These are phyloP conservation scores for Pichia deserticola DNA, from an alignment of 805 yeast species.

Conservation along the genomic window DNA sequence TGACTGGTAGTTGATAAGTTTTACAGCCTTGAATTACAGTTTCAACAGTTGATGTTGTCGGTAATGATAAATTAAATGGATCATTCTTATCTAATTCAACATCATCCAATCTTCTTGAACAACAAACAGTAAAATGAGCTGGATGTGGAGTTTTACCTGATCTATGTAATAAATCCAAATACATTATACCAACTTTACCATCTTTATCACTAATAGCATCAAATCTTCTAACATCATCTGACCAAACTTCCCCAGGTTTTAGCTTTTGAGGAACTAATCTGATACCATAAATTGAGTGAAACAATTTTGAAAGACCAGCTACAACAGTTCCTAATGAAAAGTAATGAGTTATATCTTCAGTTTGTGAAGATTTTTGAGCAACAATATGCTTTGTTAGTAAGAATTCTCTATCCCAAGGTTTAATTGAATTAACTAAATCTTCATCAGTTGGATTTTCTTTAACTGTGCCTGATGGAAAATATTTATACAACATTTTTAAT, in stretches of 20 bases:
- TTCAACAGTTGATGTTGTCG: conserved; percentile 25
- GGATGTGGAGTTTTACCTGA: conserved; percentile 74
- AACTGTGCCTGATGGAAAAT: conserved; percentile 10
- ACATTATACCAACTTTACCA: conserved; percentile 70
- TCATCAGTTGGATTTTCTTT: conserved; percentile 25
- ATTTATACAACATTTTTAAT: conserved; percentile 37
- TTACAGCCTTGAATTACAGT: conserved; percentile 35
- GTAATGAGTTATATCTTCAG: conserved; percentile 51
- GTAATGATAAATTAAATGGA: conserved; percentile 27
- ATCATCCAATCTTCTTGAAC: conserved; percentile 72
- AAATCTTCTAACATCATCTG: conserved; percentile 72
- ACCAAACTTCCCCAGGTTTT: conserved; percentile 78
- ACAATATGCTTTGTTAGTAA: conserved; percentile 25
- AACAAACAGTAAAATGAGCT: conserved; percentile 92
- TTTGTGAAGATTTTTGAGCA: conserved; percentile 28
- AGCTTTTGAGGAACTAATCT: conserved; percentile 60
- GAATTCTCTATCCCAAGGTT: conserved; percentile 93
- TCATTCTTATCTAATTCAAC: conserved; percentile 39
- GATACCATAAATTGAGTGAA: conserved; percentile 68
- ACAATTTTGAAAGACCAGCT: conserved; percentile 70
- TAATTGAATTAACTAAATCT: conserved; percentile 37
- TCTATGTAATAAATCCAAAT: conserved; percentile 81
- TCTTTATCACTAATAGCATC: conserved; percentile 61
- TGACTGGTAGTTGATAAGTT: conserved; percentile 76
- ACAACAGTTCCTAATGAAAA: conserved; percentile 83